Base-by-base conservation (phyloP, 768 basidiomycete genomes). In the Mycena vulgaris region DNA sequence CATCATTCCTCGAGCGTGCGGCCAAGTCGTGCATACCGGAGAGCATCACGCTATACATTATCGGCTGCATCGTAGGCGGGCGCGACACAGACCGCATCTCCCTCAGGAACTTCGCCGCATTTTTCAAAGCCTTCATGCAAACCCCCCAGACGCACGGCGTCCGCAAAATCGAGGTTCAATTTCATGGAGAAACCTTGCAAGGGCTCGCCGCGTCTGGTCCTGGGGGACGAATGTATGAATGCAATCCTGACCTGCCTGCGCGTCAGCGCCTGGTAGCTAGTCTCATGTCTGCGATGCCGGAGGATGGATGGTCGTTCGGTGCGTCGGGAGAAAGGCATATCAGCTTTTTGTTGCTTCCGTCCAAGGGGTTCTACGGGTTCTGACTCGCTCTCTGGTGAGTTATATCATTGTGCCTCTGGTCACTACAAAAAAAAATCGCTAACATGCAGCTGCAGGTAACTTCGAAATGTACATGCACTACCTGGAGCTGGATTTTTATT, bases 51-150 rank as follows among this genome's bases (percentile, higher is more conserved):
- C 48, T 49, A 28, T 49, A 49, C 48, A 49, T 49, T 19, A 49
- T 49, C 48, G 48, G 48, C 48, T 49, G 48, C 27, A 23, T 49
- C 48, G 48, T 49, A 25, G 48, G 48, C 21, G 48, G 48, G 48
- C 27, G 25, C 48, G 48, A 49, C 27, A 28, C 48, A 49, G 25
- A 23, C 48, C 48, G 48, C 48, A 49, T 49, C 27, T 49, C 48
- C 48, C 48, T 49, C 48, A 49, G n/a, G 48, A 49, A 49, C n/a
- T 49, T 49, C 48, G 48, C n/a, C 48, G 48, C n/a, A 49, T 49
- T 49, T 28, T 49, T 49, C 48, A 49, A 49, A 23, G 27, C 48
- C 48, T 49, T 49, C 48, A 49, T 49, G 48, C 48, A 49, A 49
- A 49, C 48, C 48, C 48, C 48, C 48, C 48, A 19, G 48, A 49